Percentiles rank a stretch among this genome's conserved stretches.
Evolutionary conservation across 805 yeast genomes (phyloP).

Genomic region (Pichia scutulata): DNA sequence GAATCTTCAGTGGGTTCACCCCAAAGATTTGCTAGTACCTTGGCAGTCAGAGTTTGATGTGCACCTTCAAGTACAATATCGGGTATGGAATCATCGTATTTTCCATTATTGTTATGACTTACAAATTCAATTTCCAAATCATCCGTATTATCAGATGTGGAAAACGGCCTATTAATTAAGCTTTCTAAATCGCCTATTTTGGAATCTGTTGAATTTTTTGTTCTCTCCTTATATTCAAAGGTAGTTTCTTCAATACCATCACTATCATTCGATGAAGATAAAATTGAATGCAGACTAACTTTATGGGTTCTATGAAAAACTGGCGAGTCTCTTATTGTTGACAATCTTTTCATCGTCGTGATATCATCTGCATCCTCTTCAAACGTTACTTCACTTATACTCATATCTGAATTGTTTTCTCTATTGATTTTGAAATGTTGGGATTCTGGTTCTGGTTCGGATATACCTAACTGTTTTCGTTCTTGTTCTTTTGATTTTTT

Average conservation of each 20-base stretch:
- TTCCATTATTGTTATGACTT: constrained; percentile 7
- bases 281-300: constrained; percentile 2
- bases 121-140: constrained; percentile 45
- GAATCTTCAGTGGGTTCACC: not conserved
- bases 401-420: not conserved
- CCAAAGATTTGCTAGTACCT: constrained; percentile 24
- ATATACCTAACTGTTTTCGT: constrained; percentile 3
- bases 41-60: constrained; percentile 37
- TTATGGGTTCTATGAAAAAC: constrained; percentile 15
- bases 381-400: constrained; percentile 3
- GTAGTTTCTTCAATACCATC: constrained; percentile 6
- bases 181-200: constrained; percentile 1
- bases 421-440: not conserved
- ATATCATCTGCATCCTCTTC: constrained; percentile 7
- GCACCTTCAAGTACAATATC: constrained; percentile 32
- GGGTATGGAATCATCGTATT: constrained; percentile 4
- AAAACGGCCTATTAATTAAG: constrained; percentile 6
- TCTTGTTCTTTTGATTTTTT: constrained; percentile 9
- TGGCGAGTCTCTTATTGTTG: constrained; percentile 28
- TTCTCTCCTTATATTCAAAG: constrained; percentile 7
- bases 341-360: constrained; percentile 22
- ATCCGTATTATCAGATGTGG: constrained; percentile 21
- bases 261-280: constrained; percentile 6
- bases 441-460: not conserved
- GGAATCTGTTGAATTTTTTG: not conserved